Percentiles rank a stretch among this genome's conserved stretches.
phyloP scores from a whole-genome alignment of 2,329 filamentous ascomycete genomes.

The Botrytis hyacinthi region DNA sequence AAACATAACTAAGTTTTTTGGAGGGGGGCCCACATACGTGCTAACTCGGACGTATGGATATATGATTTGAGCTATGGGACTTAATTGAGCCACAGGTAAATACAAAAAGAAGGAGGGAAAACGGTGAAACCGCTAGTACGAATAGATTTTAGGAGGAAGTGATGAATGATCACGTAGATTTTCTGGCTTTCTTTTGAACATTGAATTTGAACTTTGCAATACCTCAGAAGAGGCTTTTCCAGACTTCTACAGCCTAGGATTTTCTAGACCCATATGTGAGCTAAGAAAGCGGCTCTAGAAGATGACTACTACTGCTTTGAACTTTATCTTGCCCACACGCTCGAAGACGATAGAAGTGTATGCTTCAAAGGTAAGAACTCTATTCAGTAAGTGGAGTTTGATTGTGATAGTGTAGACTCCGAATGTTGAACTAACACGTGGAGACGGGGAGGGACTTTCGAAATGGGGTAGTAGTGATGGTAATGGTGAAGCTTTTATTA shows the following conservation, averaged over 20 bases:
- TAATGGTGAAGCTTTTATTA: background rate
- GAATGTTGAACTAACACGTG: background rate
- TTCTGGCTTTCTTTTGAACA: background rate
- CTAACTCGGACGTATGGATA: background rate
- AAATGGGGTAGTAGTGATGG: background rate
- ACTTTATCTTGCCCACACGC: background rate
- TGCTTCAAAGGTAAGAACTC: background rate
- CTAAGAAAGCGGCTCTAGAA: background rate
- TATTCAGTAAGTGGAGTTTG: background rate
- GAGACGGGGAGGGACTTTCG: background rate
- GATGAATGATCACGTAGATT: background rate
- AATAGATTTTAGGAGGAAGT: background rate
- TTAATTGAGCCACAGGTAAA: no score
- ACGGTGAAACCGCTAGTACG: background rate
- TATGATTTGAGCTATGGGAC: background rate
- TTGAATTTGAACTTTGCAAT: background rate
- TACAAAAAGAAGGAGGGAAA: background rate
- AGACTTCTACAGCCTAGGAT: background rate
- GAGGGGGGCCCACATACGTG: background rate
- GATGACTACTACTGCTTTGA: rapidly evolving
- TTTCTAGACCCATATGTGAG: background rate
- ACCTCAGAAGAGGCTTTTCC: background rate
- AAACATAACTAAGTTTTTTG: rapidly evolving
- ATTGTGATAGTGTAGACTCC: background rate
- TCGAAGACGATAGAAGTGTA: background rate